phyloP scores from a whole-genome alignment of 257 asterid species.

The Ehretia macrophylla region DNA sequence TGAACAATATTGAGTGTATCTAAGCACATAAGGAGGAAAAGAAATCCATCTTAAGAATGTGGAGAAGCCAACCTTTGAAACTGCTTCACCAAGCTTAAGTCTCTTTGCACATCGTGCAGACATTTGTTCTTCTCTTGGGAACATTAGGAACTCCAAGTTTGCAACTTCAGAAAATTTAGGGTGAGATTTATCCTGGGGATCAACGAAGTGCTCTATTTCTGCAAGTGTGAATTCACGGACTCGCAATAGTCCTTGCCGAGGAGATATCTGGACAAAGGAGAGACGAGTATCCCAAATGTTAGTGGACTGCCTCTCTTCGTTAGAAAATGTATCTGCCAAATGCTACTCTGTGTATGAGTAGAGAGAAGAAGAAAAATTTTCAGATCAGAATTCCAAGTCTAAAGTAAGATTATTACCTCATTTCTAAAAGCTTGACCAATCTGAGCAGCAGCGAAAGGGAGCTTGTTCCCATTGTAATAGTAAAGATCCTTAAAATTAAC shows the following conservation, averaged over 20 bases:
- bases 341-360: no score
- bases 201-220: constrained; percentile 71
- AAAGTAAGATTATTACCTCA: constrained; percentile 36
- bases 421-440: constrained; percentile 83
- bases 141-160: constrained; percentile 55
- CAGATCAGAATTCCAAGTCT: background rate
- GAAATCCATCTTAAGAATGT: no score
- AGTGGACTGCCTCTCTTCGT: background rate
- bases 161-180: constrained; percentile 60
- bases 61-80: constrained; percentile 41
- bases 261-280: constrained; percentile 62
- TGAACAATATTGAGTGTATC: no score
- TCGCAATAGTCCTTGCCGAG: constrained; percentile 68
- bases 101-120: constrained; percentile 51
- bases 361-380: background rate
- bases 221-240: constrained; percentile 75
- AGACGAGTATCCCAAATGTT: no score
- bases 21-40: constrained; percentile 4
- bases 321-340: no score
- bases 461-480: constrained; percentile 68
- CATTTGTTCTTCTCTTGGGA: constrained; percentile 73
- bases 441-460: constrained; percentile 83
- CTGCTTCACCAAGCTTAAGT: constrained; percentile 56
- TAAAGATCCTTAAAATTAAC: constrained; percentile 72
- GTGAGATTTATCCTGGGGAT: constrained; percentile 67